phyloP scores from a whole-genome alignment of 495 filamentous ascomycete genomes.

The Talaromyces stipitatus region DNA sequence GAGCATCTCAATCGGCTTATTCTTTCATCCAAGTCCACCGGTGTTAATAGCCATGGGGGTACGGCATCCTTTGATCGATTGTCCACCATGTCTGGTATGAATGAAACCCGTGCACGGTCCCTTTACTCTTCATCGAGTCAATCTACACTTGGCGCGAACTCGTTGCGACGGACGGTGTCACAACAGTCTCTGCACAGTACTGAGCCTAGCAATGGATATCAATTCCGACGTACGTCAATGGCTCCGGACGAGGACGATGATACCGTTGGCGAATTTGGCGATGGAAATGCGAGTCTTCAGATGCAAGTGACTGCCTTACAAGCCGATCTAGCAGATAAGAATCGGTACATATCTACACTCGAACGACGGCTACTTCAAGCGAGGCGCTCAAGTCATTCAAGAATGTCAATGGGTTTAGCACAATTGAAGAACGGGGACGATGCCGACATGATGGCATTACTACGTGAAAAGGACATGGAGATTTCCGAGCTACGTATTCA shows the following conservation, averaged over 20 bases:
- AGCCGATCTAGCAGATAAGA: constrained; percentile 90
- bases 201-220: constrained; percentile 29
- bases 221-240: constrained; percentile 25
- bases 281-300: constrained; percentile 73
- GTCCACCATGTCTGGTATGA: constrained; percentile 50
- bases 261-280: constrained; percentile 67
- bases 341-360: constrained; percentile 88
- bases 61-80: constrained; percentile 67
- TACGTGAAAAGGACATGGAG: constrained; percentile 89
- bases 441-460: constrained; percentile 53
- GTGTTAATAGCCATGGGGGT: constrained; percentile 71
- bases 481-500: constrained; percentile 83
- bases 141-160: constrained; percentile 53
- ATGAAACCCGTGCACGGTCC: constrained; percentile 44
- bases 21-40: constrained; percentile 87
- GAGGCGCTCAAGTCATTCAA: constrained; percentile 78
- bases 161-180: constrained; percentile 56
- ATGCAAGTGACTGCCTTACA: constrained; percentile 82
- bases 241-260: constrained; percentile 63
- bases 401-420: constrained; percentile 65
- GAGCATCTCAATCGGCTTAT: constrained; percentile 96
- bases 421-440: constrained; percentile 54
- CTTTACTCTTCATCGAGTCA: constrained; percentile 66
- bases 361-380: constrained; percentile 91
- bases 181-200: constrained; percentile 50